These are phyloP conservation scores for Rhamnella rubrinervis DNA, from an alignment of 331 rosid species.

Conservation along the genomic window DNA sequence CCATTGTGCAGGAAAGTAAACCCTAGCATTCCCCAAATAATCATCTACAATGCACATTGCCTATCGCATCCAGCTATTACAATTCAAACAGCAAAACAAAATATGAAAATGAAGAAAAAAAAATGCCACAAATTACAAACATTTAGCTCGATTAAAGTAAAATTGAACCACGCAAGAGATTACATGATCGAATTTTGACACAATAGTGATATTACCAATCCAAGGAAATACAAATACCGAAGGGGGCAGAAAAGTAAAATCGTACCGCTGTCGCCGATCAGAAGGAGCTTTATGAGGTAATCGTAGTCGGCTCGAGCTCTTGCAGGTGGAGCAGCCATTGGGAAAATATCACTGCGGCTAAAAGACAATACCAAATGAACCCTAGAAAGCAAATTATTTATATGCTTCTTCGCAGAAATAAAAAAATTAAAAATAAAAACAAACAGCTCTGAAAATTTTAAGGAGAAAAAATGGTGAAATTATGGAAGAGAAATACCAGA, in stretches of 20 bases:
- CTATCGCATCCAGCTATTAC: no score
- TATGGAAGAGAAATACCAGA: constrained; percentile 23
- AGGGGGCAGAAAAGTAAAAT: constrained; percentile 15
- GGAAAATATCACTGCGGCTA: constrained; percentile 17
- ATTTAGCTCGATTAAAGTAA: neutral
- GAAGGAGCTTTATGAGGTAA: constrained; percentile 92
- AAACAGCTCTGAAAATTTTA: neutral
- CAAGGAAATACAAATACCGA: neutral
- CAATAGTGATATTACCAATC: neutral
- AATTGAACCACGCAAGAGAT: neutral
- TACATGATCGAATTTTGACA: neutral
- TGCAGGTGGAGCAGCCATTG: constrained; percentile 93
- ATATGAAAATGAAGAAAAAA: no score
- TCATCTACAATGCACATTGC: no score
- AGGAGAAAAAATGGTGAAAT: neutral
- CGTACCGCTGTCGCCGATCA: constrained; percentile 95
- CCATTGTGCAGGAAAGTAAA: no score
- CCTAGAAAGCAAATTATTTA: constrained; percentile 19
- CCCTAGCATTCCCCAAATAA: no score
- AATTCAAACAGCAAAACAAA: no score
- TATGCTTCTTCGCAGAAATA: neutral
- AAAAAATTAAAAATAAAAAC: neutral
- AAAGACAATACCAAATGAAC: constrained; percentile 2
- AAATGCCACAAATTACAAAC: no score
- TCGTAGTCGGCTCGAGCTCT: constrained; percentile 97